These are phyloP conservation scores for Arabidopsis arenosa DNA, from an alignment of 345 rosid species.

Conservation along the genomic window DNA sequence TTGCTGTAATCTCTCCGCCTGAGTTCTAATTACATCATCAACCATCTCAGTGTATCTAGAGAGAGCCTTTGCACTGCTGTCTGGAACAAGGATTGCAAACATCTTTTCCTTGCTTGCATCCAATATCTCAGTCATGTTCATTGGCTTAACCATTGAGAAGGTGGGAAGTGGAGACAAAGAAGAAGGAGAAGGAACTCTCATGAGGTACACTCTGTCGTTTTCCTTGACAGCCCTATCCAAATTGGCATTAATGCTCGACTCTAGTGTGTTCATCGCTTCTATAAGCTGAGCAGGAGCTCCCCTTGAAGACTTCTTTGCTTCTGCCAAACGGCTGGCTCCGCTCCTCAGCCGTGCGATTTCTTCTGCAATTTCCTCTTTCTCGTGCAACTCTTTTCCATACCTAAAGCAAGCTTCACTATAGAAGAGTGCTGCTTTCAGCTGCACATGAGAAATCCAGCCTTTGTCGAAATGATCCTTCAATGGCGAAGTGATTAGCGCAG, in stretches of 20 bases:
- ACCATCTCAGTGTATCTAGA: constrained; percentile 99
- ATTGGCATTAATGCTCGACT: constrained; percentile 72
- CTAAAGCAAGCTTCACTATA: constrained; percentile 91
- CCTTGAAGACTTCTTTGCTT: constrained; percentile 78
- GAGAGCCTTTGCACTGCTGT: constrained; percentile 95
- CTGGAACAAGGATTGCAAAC: constrained; percentile 95
- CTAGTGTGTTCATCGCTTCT: constrained; percentile 83
- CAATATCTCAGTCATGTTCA: constrained; percentile 81
- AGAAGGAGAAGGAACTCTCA: constrained; percentile 93
- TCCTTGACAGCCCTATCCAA: constrained; percentile 95
- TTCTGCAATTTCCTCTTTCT: constrained; percentile 94
- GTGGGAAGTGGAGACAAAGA: constrained; percentile 79
- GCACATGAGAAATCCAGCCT: constrained; percentile 93
- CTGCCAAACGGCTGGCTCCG: constrained; percentile 70
- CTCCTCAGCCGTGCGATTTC: constrained; percentile 89
- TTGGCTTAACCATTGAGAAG: constrained; percentile 91
- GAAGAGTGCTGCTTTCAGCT: constrained; percentile 83
- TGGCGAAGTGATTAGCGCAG: constrained; percentile 68
- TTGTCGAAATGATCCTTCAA: constrained; percentile 94
- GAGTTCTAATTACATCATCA: constrained; percentile 87
- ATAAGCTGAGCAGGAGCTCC: constrained; percentile 88
- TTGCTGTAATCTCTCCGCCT: constrained; percentile 96
- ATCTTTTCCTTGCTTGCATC: constrained; percentile 98
- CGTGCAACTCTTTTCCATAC: constrained; percentile 84
- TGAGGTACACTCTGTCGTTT: constrained; percentile 96